Evolutionary conservation across 176 grass and related monocot genomes (phyloP), one percentile per base, ranked within the genome.

Genomic region (Carex kokanica): DNA sequence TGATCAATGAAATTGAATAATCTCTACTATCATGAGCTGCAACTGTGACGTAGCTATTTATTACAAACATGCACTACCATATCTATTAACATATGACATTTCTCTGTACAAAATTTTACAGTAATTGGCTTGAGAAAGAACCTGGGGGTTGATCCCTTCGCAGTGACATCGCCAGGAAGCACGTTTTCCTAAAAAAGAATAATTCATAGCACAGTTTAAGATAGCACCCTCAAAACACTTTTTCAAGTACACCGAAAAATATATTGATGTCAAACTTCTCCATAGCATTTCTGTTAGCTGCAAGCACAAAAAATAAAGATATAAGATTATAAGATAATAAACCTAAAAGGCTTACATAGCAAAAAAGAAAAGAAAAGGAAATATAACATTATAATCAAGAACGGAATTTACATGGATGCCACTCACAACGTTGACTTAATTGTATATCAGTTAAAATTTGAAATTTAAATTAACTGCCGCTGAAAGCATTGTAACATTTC

Each of bases 71-170:
- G 23, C 49, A 15, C 73, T 77, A 55, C 7, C 12, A 1, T 18
- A 17, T 55, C 23, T 55, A 9, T 75, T 17, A 61, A 21, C 53
- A 32, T 2, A 31, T 17, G 15, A 29, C 24, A 77, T 77, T 77
- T 54, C 49, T 53, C 47, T 77, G 45, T 77, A 77, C 73, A 77
- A 32, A 32, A 77, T 55, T 77, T 77, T 54, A 77, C 73, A 77
- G 14, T 7, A 75, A 54, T 55, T 24, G n/a, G 6, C 45, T 55
- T 31, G 45, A 54, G 14, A 77, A 24, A 49, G 23, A 75, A 75
- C 47, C 13, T 27, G 12, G 5, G 72, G 1, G 1, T 17, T 29
- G 23, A 17, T 17, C 12, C 21, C 72, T 75, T 31, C 16, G 45
- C 6, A 14, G 14, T 31, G 15, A 8, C 49, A 55, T 9, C 8